Conservation (phyloP, 257 asterid genomes). For the Plantago elongata region DNA sequence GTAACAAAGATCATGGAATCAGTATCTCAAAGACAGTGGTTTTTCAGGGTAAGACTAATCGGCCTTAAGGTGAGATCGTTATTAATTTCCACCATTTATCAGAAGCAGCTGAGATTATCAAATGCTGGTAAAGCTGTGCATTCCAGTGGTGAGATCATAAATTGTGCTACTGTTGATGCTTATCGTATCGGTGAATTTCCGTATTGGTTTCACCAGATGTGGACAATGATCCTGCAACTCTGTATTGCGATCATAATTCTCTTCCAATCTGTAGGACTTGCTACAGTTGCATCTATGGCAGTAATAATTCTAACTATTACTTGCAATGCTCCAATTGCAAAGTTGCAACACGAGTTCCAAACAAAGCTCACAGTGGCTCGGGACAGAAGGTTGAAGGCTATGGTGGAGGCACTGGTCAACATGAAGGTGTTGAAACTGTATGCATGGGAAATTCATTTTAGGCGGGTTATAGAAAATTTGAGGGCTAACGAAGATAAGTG, state of each 20-base stretch:
- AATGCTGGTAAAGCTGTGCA: constrained; percentile 61
- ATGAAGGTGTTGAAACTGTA: constrained; percentile 88
- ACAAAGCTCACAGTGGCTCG: constrained; percentile 80
- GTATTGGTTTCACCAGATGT: constrained; percentile 81
- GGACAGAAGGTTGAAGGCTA: constrained; percentile 66
- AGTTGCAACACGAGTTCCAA: constrained; percentile 75
- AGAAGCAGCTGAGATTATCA: constrained; percentile 72
- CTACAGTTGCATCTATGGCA: constrained; percentile 69
- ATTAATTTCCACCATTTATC: constrained; percentile 62
- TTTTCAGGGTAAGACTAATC: constrained; percentile 61
- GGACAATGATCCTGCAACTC: constrained; percentile 84
- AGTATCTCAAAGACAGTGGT: constrained; percentile 87
- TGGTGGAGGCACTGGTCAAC: constrained; percentile 73
- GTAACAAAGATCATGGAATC: constrained; percentile 67
- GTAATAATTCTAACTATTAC: constrained; percentile 68
- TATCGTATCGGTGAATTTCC: constrained; percentile 92
- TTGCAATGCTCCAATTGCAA: constrained; percentile 84
- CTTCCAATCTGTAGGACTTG: constrained; percentile 67
- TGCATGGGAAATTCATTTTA: constrained; percentile 88
- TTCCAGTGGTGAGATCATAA: constrained; percentile 90
- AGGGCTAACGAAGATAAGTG: constrained; percentile 70
- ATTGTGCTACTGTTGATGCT: constrained; percentile 81
- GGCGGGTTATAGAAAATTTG: constrained; percentile 44
- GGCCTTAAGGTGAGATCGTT: constrained; percentile 73
- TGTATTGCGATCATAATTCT: constrained; percentile 66